Evolutionary conservation across 768 basidiomycete genomes (phyloP), one percentile per base, ranked within the genome.

Genomic region (Russula griseocarnosa): DNA sequence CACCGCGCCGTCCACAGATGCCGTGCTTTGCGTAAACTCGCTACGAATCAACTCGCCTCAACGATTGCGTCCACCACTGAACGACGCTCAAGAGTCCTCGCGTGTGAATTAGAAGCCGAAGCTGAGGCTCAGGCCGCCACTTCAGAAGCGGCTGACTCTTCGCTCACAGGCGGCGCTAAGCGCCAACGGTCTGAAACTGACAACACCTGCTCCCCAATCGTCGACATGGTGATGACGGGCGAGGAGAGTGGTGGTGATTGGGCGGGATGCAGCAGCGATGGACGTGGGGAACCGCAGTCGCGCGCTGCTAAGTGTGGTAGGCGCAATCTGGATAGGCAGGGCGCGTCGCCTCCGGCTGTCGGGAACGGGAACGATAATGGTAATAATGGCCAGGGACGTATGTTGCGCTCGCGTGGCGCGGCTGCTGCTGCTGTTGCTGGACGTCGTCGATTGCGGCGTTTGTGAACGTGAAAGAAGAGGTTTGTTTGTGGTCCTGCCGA

Each of bases 11-110:
- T 63, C 67, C 26, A 26, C 42, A 8, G 60, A 51, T 8, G 55
- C 7, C 51, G 26, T 67, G 55, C 66, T 52, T 3, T 51, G 60
- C 52, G 60, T 66, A 7, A 47, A 59, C 11, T 36, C 34, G 52
- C 63, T 64, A 1, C 42, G 49, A 13, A 65, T 66, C 36, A 22
- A 28, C 11, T 42, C 62, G 11, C 40, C 63, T 20, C 24, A 28
- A 40, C 52, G 40, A 14, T 2, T 32, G 13, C 61, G 49, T n/a
- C 40, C 50, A 5, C 65, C 65, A 14, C 62, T 64, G 65, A 66
- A 28, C 61, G 67, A 7, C 67, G 65, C 7, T 67, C 66, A 13
- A 55, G 58, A 24, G 66, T 68, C 7, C 62, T 68, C 7, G 67
- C 66, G 13, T 61, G 61, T 34, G 66, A 67, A 44, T 49, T 52